Evolutionary conservation across 1,284 basidiomycete species (phyloP).

Genomic region (Cronartium quercuum): DNA sequence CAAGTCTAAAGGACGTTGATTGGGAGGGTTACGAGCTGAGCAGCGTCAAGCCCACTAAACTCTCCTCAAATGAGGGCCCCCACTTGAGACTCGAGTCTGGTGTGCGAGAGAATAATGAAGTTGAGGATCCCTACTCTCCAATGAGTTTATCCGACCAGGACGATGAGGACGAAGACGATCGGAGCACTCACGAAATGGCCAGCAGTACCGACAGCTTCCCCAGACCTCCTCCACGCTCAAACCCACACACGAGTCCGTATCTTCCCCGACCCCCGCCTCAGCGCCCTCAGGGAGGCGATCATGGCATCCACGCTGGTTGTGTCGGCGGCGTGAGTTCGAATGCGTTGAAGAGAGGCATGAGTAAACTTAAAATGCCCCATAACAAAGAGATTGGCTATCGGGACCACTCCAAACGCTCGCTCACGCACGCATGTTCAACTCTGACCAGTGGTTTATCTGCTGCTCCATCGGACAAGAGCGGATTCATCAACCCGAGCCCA

Average conservation of each 20-base stretch:
- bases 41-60: neutral
- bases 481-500: constrained; percentile 18
- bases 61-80: neutral
- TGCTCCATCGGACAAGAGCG: neutral
- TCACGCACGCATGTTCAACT: neutral
- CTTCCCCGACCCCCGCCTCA: neutral
- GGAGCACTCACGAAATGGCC: neutral
- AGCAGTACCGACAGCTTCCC: constrained; percentile 13
- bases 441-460: neutral
- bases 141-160: neutral
- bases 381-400: neutral
- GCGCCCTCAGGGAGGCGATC: neutral
- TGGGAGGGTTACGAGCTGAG: neutral
- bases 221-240: neutral
- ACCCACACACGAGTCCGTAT: neutral
- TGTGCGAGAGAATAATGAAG: neutral
- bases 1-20: neutral
- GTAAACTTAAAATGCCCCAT: neutral
- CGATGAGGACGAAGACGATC: constrained; percentile 1
- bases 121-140: constrained; percentile 5
- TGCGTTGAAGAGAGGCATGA: neutral
- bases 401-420: neutral
- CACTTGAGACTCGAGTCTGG: neutral
- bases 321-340: constrained; percentile 4
- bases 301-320: neutral